A percentile compares a stretch with the other conserved stretches of the same genome.
Conservation (phyloP, 1,284 basidiomycete species). For the Moesziomyces globuligerus region DNA sequence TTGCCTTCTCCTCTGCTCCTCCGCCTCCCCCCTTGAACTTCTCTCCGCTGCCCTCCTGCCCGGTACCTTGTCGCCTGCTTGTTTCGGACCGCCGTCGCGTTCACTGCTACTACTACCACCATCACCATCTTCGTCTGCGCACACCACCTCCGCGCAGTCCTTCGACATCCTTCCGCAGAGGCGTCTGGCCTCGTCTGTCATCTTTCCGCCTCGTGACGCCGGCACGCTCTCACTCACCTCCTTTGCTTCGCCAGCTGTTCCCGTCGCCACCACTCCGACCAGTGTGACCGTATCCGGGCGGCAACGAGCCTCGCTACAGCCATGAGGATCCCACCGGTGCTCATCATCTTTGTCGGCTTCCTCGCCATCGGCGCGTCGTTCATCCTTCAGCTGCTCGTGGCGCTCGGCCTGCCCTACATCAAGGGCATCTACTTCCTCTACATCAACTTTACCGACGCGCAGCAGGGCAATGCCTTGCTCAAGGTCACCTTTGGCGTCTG, state of each 20-base stretch:
- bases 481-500: slow-evolving; percentile 49
- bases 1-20: not conserved
- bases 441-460: slow-evolving; percentile 25
- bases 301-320: not conserved
- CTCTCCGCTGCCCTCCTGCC: slow-evolving; percentile 2
- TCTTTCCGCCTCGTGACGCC: slow-evolving; percentile 23
- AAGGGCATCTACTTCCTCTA: slow-evolving; percentile 56
- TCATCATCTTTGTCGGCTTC: slow-evolving; percentile 51
- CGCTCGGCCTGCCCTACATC: slow-evolving; percentile 57
- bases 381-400: slow-evolving; percentile 55
- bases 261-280: not conserved
- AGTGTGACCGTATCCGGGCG: not conserved
- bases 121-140: slow-evolving; percentile 4
- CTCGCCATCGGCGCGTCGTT: slow-evolving; percentile 55
- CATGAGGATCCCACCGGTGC: slow-evolving; percentile 32
- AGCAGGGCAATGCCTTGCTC: slow-evolving; percentile 5
- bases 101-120: slow-evolving; percentile 3
- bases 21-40: slow-evolving; percentile 14
- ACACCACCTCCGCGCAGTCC: not conserved
- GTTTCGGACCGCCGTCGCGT: not conserved
- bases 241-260: not conserved
- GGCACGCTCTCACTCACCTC: slow-evolving; percentile 7
- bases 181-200: slow-evolving; percentile 3
- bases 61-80: slow-evolving; percentile 1
- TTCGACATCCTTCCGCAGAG: not conserved